Evolutionary conservation across 1,284 basidiomycete genomes (phyloP), one percentile per base, ranked within the genome.

Genomic region (Singerocomus inundabilis): DNA sequence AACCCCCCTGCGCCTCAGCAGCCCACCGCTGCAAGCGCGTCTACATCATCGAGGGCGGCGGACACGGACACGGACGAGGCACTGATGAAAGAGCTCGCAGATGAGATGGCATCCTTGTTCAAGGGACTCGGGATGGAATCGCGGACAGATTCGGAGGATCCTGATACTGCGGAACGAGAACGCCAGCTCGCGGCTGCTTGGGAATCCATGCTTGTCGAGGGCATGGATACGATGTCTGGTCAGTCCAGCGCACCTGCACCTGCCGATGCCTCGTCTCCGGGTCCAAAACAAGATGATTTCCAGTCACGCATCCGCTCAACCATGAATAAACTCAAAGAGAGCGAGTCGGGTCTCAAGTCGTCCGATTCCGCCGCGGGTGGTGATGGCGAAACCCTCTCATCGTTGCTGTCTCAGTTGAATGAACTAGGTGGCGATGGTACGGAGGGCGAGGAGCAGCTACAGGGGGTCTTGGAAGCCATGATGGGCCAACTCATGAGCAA

Each of bases 401-500:
- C 73, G 26, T 66, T 85, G 15, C 68, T 88, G 8, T 62, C 71
- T 25, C 72, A 78, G 25, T 61, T 83, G 4, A 61, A 68, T 29
- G 72, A 70, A 21, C 12, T 55, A 26, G 69, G 73, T 9, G 70
- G 66, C 5, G 71, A 68, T 12, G 61, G 53, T n/a, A 56, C 33
- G 18, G 68, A 64, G 16, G 65, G 60, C 5, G 69, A 65, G 2
- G 69, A 65, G 3, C 63, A 70, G 49, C 47, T 50, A 57, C 59
- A 32, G 69, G 67, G 33, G 67, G 73, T 97, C 57, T 75, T 99
- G 21, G 93, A 98, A 67, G 46, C n/a, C 1, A 61, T 66, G 63
- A 98, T 99, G 94, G 80, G 82, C 15, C 87, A 94, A 65, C 77
- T 99, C 40, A 93, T 99, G 91, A 87, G 84, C 68, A 94, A 93